phyloP scores from a whole-genome alignment of 2,329 filamentous ascomycete genomes.

The Fusarium drepaniforme region DNA sequence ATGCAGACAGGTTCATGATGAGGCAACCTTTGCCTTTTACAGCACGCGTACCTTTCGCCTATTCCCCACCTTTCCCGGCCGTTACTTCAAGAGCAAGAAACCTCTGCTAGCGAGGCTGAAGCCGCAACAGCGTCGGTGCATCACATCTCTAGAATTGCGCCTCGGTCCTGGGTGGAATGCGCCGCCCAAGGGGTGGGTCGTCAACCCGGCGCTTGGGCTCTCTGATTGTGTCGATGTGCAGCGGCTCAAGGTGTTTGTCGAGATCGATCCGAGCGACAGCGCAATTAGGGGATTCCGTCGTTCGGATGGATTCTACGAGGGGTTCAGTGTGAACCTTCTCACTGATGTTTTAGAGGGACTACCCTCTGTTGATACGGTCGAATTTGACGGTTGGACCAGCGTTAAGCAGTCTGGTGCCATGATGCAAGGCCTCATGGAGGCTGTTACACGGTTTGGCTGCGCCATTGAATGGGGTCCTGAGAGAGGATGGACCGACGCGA shows the following conservation, averaged over 20 bases:
- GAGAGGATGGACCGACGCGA: constrained; percentile 72
- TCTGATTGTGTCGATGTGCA: constrained; percentile 70
- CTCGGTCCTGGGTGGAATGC: constrained; percentile 80
- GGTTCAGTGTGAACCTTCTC: constrained; percentile 71
- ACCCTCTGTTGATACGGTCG: constrained; percentile 67
- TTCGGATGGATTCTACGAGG: constrained; percentile 76
- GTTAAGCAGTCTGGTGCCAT: constrained; percentile 75
- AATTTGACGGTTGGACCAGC: constrained; percentile 77
- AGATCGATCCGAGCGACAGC: constrained; percentile 77
- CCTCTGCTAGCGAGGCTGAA: constrained; percentile 77
- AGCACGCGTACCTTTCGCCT: constrained; percentile 72
- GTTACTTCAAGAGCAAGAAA: constrained; percentile 79
- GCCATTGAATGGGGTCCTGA: constrained; percentile 76
- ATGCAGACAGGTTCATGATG: constrained; percentile 70
- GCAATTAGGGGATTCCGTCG: constrained; percentile 77
- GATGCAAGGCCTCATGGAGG: constrained; percentile 70
- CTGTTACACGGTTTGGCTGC: constrained; percentile 61
- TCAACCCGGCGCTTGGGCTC: constrained; percentile 74
- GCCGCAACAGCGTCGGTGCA: constrained; percentile 66
- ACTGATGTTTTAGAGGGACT: constrained; percentile 67
- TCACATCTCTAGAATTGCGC: constrained; percentile 76
- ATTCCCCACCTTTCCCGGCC: constrained; percentile 73
- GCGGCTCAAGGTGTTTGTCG: constrained; percentile 75
- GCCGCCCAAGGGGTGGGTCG: constrained; percentile 78
- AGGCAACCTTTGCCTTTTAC: constrained; percentile 76